Base-by-base conservation (phyloP, 345 rosid species). In the Melaleuca quinquenervia region DNA sequence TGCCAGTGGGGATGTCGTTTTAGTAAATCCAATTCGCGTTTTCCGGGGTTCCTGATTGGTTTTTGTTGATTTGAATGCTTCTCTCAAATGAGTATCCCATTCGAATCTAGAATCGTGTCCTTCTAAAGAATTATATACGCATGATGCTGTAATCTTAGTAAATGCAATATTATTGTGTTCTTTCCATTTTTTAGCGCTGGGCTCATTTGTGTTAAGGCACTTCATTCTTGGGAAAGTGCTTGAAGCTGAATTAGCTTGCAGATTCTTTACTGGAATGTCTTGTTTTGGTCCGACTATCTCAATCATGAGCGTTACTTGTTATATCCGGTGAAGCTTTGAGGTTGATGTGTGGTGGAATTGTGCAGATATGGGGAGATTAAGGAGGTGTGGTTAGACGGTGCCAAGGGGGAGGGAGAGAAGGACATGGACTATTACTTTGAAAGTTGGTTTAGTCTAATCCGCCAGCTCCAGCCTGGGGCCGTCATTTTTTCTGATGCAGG, bases 401-500 rank as follows among this genome's bases (percentile, higher is more conserved):
- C 98, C 1, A 93, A 93, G 86, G 98, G 97, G 56, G 94, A 93
- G 84, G 96, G 93, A 51, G 96, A 93, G 84, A 94, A 90, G 88
- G 92, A 95, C 87, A 95, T 95, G 96, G 92, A 94, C 26, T 97
- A 96, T 85, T 92, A 87, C 87, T 95, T 96, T 83, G 94, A 93
- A 84, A 84, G 89, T 80, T 97, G 99, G 98, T 95, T 96, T 86
- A 91, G 93, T 87, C 91, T 95, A 85, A 94, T 96, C 52, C 96
- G 88, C 86, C 98, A 95, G 92, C 95, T 85, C 55, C 98, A 97
- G 82, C 97, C 98, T 0, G 86, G 86, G 7, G 95, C 98, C 13
- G 94, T 90, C 78, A 96, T 97, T 22, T 97, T 97, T 88, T 95
- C 98, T 1, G 98, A 97, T 83, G 96, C 95, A 6, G 98, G 98